Percentiles rank a stretch among this genome's conserved stretches.
These are phyloP conservation scores for Monilinia vaccinii-corymbosi DNA, from an alignment of 2,329 filamentous ascomycete genomes.

Conservation along the genomic window DNA sequence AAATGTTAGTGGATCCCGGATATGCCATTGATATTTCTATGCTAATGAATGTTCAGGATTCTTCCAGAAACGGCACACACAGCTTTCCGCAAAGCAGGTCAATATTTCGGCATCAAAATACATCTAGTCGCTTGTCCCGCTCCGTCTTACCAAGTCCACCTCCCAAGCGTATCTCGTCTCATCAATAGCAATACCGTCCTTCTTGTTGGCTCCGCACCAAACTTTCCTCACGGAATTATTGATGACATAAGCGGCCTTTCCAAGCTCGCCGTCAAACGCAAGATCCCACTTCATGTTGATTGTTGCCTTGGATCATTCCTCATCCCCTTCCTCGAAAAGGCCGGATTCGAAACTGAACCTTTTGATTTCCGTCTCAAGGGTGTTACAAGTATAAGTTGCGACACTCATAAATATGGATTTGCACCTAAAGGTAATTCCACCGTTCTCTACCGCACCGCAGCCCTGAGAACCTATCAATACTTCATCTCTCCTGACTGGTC, in stretches of 20 bases:
- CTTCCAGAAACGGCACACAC: constrained; percentile 91
- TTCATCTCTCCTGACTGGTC: constrained; percentile 94
- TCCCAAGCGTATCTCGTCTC: constrained; percentile 67
- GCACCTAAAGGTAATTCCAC: constrained; percentile 96
- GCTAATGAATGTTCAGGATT: constrained; percentile 50
- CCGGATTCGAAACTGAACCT: constrained; percentile 79
- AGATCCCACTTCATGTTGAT: constrained; percentile 87
- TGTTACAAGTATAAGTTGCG: constrained; percentile 90
- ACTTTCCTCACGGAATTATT: constrained; percentile 97
- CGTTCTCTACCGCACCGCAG: constrained; percentile 74
- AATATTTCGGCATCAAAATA: constrained; percentile 95
- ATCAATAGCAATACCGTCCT: constrained; percentile 92
- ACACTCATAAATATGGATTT: constrained; percentile 99
- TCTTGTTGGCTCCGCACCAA: constrained; percentile 88
- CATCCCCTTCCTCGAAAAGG: constrained; percentile 80
- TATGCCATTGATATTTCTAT: constrained; percentile 12
- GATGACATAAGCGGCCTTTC: constrained; percentile 87
- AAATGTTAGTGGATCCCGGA: constrained; percentile 57
- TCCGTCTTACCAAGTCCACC: constrained; percentile 75
- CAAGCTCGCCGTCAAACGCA: constrained; percentile 68
- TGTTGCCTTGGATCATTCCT: constrained; percentile 96
- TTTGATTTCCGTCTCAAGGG: constrained; percentile 94
- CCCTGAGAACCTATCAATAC: constrained; percentile 83
- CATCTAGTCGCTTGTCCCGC: constrained; percentile 82
- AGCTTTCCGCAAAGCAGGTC: constrained; percentile 87